A percentile compares a stretch with the other conserved stretches of the same genome.
Evolutionary conservation across 2,329 filamentous ascomycete species (phyloP).

Genomic region (Raffaelea arxii): DNA sequence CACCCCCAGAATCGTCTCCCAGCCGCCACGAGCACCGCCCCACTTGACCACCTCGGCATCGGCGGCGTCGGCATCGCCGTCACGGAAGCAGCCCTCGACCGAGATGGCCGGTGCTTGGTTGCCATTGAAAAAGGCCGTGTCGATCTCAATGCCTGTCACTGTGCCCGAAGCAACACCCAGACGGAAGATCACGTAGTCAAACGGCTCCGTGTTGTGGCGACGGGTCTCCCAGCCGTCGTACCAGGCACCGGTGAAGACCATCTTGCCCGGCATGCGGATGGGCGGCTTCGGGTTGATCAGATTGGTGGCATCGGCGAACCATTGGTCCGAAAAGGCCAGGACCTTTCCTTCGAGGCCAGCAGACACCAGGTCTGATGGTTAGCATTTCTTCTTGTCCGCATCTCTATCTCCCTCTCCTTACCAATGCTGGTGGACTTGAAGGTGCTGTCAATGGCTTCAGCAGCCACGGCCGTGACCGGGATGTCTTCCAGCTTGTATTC

Average conservation of each 20-base stretch:
- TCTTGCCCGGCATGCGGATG: constrained; percentile 54
- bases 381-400: too few relatives aligned
- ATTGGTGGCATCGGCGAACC: constrained; percentile 58
- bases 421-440: constrained; percentile 54
- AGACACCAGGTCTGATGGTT: constrained; percentile 51
- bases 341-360: constrained; percentile 52
- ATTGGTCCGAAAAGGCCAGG: constrained; percentile 57
- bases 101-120: constrained; percentile 75
- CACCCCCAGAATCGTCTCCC: constrained; percentile 61
- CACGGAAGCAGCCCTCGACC: constrained; percentile 63
- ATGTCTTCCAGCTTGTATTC: constrained; percentile 49
- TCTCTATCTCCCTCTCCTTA: too few relatives aligned
- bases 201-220: constrained; percentile 52
- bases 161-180: constrained; percentile 62
- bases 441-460: constrained; percentile 49
- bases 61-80: constrained; percentile 26
- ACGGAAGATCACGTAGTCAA: constrained; percentile 58
- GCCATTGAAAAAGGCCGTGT: constrained; percentile 73
- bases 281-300: constrained; percentile 54
- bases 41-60: constrained; percentile 47
- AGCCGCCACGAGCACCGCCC: constrained; percentile 48
- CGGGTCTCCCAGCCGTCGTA: constrained; percentile 64
- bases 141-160: constrained; percentile 66
- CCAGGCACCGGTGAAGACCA: constrained; percentile 61
- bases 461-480: constrained; percentile 34